Evolutionary conservation across 352 stramenopile genomes (phyloP).

Genomic region (Hyaloperonospora brassicae): DNA sequence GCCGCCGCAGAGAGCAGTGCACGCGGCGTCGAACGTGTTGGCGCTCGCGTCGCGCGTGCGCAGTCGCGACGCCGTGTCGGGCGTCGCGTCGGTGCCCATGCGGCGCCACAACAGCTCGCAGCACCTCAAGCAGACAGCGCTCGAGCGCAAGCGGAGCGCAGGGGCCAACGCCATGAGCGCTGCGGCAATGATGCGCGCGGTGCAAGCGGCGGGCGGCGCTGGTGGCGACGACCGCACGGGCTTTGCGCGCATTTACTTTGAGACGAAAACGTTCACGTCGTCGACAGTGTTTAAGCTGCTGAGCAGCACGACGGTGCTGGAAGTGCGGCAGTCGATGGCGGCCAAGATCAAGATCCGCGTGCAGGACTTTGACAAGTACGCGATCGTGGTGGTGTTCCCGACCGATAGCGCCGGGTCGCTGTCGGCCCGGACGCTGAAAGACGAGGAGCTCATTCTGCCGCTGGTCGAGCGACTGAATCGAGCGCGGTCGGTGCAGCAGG

Average conservation of each 20-base stretch:
- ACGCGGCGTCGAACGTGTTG: constrained; percentile 30
- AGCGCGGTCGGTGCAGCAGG: constrained; percentile 26
- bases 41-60: constrained; percentile 14
- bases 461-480: constrained; percentile 65
- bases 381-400: constrained; percentile 75
- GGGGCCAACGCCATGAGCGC: constrained; percentile 7
- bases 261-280: constrained; percentile 75
- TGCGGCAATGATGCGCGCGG: constrained; percentile 18
- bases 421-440: constrained; percentile 60
- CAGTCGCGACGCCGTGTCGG: constrained; percentile 12
- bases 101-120: constrained; percentile 27
- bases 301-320: constrained; percentile 54
- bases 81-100: constrained; percentile 17
- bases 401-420: constrained; percentile 49
- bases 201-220: constrained; percentile 9
- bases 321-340: constrained; percentile 73
- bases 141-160: constrained; percentile 22
- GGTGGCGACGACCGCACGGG: constrained; percentile 42
- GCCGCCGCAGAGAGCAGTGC: constrained; percentile 7
- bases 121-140: constrained; percentile 17
- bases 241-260: constrained; percentile 80
- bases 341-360: constrained; percentile 72
- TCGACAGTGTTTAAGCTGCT: constrained; percentile 76
- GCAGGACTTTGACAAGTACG: constrained; percentile 60
- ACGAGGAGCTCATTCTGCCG: constrained; percentile 71